phyloP scores from a whole-genome alignment of 2,329 filamentous ascomycete genomes.

The Ilyonectria robusta region DNA sequence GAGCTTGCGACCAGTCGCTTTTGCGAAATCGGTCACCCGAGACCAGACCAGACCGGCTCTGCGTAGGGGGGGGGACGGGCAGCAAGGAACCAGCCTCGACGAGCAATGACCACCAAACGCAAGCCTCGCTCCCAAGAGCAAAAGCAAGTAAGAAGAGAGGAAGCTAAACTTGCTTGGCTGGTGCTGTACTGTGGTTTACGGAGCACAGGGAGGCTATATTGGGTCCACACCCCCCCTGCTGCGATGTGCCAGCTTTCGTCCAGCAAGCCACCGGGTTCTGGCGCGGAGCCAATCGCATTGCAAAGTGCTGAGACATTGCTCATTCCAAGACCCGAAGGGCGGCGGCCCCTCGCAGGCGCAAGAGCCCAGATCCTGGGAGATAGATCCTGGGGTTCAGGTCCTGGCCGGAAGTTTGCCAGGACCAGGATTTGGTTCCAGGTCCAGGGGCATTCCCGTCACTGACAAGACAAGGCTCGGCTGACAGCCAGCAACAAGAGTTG shows the following conservation, averaged over 20 bases:
- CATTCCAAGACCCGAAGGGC: neutral
- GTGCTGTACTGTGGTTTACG: neutral
- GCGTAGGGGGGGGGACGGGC: neutral
- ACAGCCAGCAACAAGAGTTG: too few relatives aligned
- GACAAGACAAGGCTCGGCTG: too few relatives aligned
- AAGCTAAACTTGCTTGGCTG: neutral
- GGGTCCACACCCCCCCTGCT: neutral
- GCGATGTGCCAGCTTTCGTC: neutral
- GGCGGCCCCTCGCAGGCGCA: neutral
- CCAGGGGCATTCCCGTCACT: constrained; percentile 1
- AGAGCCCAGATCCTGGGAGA: neutral
- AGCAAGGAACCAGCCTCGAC: neutral
- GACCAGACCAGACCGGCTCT: neutral
- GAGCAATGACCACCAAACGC: neutral
- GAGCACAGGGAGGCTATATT: neutral
- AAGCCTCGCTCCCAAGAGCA: constrained; percentile 5
- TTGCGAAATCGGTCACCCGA: constrained; percentile 22
- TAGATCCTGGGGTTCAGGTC: neutral
- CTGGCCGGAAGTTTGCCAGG: neutral
- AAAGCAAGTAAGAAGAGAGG: neutral
- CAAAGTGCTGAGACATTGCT: neutral
- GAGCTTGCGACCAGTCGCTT: constrained; percentile 24
- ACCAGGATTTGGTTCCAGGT: neutral
- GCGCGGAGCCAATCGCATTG: neutral
- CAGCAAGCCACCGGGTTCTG: neutral